These are phyloP conservation scores for Yarrowia porcina DNA, from an alignment of 805 yeast genomes.

Conservation along the genomic window DNA sequence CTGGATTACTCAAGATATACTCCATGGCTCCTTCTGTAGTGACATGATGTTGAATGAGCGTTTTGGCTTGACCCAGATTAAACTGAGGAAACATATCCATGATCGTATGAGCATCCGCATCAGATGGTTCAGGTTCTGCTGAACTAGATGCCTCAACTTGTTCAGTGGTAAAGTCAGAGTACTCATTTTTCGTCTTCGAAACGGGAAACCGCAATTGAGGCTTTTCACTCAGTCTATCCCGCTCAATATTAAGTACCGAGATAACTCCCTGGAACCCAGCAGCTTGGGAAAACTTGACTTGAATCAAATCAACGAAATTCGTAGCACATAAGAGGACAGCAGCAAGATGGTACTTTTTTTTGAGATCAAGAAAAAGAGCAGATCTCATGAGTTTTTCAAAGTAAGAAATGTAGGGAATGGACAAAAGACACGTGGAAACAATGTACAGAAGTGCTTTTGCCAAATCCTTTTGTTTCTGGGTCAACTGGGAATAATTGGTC, in stretches of 20 bases:
- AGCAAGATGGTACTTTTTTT: slow-evolving; percentile 17
- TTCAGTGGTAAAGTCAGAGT: neutral
- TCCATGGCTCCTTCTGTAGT: slow-evolving; percentile 56
- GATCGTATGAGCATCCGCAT: slow-evolving; percentile 41
- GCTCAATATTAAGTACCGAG: neutral
- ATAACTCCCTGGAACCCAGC: neutral
- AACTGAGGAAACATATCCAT: slow-evolving; percentile 67
- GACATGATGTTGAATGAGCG: slow-evolving; percentile 48
- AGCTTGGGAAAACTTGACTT: neutral
- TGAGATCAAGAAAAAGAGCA: slow-evolving; percentile 17
- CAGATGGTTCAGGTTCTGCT: slow-evolving; percentile 1
- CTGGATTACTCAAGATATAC: slow-evolving; percentile 61
- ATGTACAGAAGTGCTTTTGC: neutral
- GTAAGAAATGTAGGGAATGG: neutral
- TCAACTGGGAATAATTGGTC: neutral
- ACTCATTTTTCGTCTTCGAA: neutral
- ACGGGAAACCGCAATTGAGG: slow-evolving; percentile 1
- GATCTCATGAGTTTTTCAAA: slow-evolving; percentile 18
- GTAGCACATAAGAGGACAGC: neutral
- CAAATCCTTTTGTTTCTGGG: neutral
- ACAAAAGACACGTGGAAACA: slow-evolving; percentile 11
- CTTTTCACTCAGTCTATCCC: slow-evolving; percentile 7
- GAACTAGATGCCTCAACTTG: neutral
- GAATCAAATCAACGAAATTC: slow-evolving; percentile 9
- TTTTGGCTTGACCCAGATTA: slow-evolving; percentile 46